These are phyloP conservation scores for Sclerotinia nivalis DNA, from an alignment of 2,329 filamentous ascomycete genomes.

Conservation along the genomic window DNA sequence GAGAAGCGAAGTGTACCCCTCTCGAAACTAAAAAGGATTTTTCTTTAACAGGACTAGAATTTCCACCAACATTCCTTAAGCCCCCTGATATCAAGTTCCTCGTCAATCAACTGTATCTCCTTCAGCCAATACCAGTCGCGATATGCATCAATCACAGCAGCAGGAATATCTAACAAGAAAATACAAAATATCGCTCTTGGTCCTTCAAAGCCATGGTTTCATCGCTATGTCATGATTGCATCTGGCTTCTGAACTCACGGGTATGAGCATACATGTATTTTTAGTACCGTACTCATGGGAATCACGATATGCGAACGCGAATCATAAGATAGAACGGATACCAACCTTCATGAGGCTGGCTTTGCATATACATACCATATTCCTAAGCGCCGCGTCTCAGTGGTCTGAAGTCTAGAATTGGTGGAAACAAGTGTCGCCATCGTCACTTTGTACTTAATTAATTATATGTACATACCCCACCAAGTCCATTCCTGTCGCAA, in stretches of 20 bases:
- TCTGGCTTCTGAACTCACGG: background rate
- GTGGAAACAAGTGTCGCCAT: conserved; percentile 1
- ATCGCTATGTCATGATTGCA: background rate
- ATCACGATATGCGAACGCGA: conserved; percentile 5
- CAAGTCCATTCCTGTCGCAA: conserved; percentile 2
- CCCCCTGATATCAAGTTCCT: background rate
- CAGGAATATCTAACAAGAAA: background rate
- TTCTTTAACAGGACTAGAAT: background rate
- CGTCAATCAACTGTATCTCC: background rate
- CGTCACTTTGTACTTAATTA: background rate
- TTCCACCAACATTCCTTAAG: background rate
- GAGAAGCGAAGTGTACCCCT: background rate
- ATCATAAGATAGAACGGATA: background rate
- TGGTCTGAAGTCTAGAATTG: background rate
- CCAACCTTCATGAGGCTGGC: background rate
- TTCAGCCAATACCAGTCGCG: background rate
- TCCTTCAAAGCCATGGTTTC: background rate
- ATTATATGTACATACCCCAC: conserved; percentile 7
- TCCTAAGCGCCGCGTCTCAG: conserved; percentile 3
- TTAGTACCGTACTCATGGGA: background rate
- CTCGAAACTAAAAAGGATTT: background rate
- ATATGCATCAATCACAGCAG: background rate
- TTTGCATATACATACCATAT: background rate
- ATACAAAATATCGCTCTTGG: background rate
- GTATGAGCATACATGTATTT: background rate